phyloP scores from a whole-genome alignment of 2,329 filamentous ascomycete species.

The Ophiostoma quercus region DNA sequence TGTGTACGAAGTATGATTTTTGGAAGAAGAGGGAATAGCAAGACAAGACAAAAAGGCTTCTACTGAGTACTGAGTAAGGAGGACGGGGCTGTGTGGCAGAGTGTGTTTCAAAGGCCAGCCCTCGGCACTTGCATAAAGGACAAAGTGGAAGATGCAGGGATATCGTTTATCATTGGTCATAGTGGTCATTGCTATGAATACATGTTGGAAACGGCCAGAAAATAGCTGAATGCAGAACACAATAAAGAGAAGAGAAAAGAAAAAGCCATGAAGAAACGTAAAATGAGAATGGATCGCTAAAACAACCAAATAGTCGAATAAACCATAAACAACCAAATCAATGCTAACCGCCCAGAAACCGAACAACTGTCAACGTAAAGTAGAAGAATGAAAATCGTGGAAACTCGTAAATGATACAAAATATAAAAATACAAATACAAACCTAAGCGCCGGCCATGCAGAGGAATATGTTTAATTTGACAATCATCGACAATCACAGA shows the following conservation, averaged over 20 bases:
- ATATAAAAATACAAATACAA: neutral
- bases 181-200: neutral
- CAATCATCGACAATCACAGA: neutral
- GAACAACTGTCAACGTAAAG: too few species aligned
- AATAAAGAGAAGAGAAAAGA: neutral
- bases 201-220: neutral
- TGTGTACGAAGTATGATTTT: neutral
- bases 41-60: neutral
- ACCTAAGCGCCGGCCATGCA: neutral
- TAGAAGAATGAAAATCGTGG: too few species aligned
- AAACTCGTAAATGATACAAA: neutral
- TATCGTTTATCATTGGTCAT: neutral
- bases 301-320: neutral
- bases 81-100: conserved; percentile 7
- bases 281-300: neutral
- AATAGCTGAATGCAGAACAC: neutral
- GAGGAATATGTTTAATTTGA: neutral
- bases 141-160: neutral
- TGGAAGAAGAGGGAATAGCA: neutral
- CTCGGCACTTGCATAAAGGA: conserved; percentile 6
- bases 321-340: neutral
- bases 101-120: conserved; percentile 11
- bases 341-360: neutral
- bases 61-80: neutral
- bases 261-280: neutral